Evolutionary conservation across 495 filamentous ascomycete species (phyloP).

Genomic region (Penicillium subrubescens): DNA sequence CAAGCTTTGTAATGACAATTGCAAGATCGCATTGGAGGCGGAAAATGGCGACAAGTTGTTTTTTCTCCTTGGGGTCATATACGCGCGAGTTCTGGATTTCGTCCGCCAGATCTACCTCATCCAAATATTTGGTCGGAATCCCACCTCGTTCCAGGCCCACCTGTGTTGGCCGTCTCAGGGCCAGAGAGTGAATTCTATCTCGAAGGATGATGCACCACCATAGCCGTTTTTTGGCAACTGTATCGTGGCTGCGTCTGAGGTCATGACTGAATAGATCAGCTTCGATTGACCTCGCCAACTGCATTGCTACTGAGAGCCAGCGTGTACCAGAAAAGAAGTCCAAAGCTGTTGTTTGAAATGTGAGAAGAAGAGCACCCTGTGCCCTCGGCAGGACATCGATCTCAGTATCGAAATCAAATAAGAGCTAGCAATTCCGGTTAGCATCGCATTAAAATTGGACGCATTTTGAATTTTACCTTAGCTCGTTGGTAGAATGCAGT

Average conservation of each 20-base stretch:
- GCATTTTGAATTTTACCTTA: neutral
- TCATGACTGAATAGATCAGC: neutral
- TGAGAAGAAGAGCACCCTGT: neutral
- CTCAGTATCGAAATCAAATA: neutral
- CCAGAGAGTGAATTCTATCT: neutral
- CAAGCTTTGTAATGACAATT: too few species aligned
- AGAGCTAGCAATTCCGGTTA: neutral
- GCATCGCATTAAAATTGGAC: neutral
- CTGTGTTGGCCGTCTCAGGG: neutral
- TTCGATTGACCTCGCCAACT: neutral
- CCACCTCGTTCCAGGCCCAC: neutral
- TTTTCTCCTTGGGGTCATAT: too few species aligned
- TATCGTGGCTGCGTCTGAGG: neutral
- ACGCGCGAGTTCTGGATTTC: too few species aligned
- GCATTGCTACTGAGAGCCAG: neutral
- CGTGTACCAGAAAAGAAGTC: neutral
- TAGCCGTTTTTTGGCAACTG: neutral
- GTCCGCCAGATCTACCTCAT: neutral
- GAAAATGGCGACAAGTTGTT: too few species aligned
- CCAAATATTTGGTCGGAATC: neutral
- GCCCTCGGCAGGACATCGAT: neutral
- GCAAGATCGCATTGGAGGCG: too few species aligned
- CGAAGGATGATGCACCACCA: neutral
- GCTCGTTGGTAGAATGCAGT: neutral
- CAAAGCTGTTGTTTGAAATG: neutral